A percentile compares a stretch with the other conserved stretches of the same genome.
These are phyloP conservation scores for Hypsizygus ulmarius DNA, from an alignment of 1,284 basidiomycete species.

Conservation along the genomic window DNA sequence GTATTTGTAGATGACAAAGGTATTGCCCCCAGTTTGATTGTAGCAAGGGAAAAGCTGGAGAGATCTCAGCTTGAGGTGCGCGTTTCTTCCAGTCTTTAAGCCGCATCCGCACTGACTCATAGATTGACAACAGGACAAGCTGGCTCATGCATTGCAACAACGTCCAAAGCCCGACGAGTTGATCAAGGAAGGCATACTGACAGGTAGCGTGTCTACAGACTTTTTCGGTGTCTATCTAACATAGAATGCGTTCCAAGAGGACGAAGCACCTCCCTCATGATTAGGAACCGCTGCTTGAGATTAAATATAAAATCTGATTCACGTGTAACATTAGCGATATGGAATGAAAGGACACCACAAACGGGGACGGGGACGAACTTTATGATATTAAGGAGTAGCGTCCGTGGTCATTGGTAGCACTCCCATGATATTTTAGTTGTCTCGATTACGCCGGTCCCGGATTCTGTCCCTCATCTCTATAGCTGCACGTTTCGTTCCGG, in stretches of 20 bases:
- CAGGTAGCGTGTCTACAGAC: conserved; percentile 32
- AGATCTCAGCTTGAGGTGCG: conserved; percentile 66
- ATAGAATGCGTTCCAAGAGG: conserved; percentile 14
- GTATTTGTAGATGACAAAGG: conserved; percentile 50
- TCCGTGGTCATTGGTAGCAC: not conserved
- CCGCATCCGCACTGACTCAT: not conserved
- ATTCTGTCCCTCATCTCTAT: conserved; percentile 59
- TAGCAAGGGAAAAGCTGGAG: conserved; percentile 63
- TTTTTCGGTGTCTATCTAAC: not conserved
- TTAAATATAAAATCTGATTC: conserved; percentile 8
- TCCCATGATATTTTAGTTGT: conserved; percentile 11
- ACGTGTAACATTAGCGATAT: conserved; percentile 1
- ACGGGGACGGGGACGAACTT: conserved; percentile 1
- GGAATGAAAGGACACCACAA: not conserved
- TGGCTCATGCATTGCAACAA: conserved; percentile 62
- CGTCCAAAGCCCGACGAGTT: conserved; percentile 69
- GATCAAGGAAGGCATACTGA: conserved; percentile 70
- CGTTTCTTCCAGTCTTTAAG: not conserved
- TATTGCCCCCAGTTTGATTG: conserved; percentile 70
- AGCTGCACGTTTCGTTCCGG: conserved; percentile 65
- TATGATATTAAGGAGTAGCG: conserved; percentile 1
- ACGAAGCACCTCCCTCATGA: conserved; percentile 18
- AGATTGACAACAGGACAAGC: conserved; percentile 50
- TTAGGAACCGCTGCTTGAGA: conserved; percentile 1
- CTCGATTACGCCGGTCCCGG: conserved; percentile 33